A percentile compares a stretch with the other conserved stretches of the same genome.
Evolutionary conservation across 1,284 basidiomycete species (phyloP).

Genomic region (Tremellales sp.): DNA sequence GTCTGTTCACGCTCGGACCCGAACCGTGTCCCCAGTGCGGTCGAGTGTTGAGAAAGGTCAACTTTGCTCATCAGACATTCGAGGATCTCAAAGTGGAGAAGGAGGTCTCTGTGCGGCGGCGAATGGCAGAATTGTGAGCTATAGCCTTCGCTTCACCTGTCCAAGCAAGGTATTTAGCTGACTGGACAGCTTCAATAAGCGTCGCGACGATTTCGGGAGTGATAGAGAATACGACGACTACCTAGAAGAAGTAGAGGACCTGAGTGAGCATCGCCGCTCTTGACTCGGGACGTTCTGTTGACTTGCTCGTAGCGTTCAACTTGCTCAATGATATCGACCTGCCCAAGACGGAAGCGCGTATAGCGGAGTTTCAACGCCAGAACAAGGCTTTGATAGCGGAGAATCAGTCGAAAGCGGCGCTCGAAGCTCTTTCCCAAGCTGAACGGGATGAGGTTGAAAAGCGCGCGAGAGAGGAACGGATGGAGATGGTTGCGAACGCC

Average conservation of each 20-base stretch:
- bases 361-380: constrained; percentile 70
- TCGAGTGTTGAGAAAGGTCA: constrained; percentile 83
- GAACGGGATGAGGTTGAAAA: constrained; percentile 69
- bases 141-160: not conserved
- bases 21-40: constrained; percentile 93
- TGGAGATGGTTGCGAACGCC: constrained; percentile 61
- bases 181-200: constrained; percentile 82
- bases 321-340: constrained; percentile 88
- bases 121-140: constrained; percentile 76
- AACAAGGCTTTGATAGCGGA: constrained; percentile 75
- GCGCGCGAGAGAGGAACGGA: constrained; percentile 61
- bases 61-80: constrained; percentile 94
- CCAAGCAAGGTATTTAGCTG: not conserved
- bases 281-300: too few species aligned
- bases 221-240: constrained; percentile 90
- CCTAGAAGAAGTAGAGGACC: constrained; percentile 91
- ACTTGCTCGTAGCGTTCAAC: constrained; percentile 73
- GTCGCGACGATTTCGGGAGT: constrained; percentile 80
- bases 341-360: constrained; percentile 75
- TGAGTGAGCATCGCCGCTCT: constrained; percentile 60
- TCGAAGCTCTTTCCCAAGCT: constrained; percentile 40
- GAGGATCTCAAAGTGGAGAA: constrained; percentile 95
- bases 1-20: constrained; percentile 91
- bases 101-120: constrained; percentile 82
- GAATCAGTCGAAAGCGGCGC: constrained; percentile 68